Percentiles rank a stretch among this genome's conserved stretches.
Conservation (phyloP, 2,329 filamentous ascomycete species). For the Aplosporella prunicola region DNA sequence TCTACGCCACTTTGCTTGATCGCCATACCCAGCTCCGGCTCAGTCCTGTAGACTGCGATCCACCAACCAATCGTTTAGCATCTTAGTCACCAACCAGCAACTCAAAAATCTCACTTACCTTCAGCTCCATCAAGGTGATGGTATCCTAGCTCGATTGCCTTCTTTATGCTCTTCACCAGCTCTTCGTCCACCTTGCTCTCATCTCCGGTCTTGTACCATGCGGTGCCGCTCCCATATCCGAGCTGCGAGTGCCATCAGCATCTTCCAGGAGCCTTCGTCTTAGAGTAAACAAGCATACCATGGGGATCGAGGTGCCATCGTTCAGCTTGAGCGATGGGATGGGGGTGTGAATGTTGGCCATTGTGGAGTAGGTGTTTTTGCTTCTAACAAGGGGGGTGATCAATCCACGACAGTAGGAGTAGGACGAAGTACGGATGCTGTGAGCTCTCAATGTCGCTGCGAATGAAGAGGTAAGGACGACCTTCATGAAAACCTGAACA, state of each 20-base stretch:
- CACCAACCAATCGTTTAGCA: background rate
- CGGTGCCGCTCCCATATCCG: constrained; percentile 64
- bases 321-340: constrained; percentile 60
- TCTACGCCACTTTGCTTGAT: constrained; percentile 37
- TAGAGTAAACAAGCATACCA: constrained; percentile 46
- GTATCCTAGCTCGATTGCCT: constrained; percentile 60
- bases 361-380: constrained; percentile 13
- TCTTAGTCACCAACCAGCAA: background rate
- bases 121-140: constrained; percentile 68
- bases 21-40: constrained; percentile 39
- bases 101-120: too few relatives aligned
- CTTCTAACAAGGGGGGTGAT: too few relatives aligned
- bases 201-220: constrained; percentile 47
- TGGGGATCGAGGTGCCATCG: constrained; percentile 63
- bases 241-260: too few relatives aligned
- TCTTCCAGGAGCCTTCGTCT: too few relatives aligned
- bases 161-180: constrained; percentile 47
- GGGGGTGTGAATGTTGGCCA: constrained; percentile 35
- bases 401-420: background rate
- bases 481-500: too few relatives aligned
- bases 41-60: constrained; percentile 40
- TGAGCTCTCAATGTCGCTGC: too few relatives aligned
- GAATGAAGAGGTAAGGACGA: too few relatives aligned
- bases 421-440: too few relatives aligned
- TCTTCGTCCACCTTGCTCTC: constrained; percentile 47